Percentiles rank a stretch among this genome's conserved stretches.
phyloP scores from a whole-genome alignment of 208 protist genomes.

The Trypanosoma melophagium region DNA sequence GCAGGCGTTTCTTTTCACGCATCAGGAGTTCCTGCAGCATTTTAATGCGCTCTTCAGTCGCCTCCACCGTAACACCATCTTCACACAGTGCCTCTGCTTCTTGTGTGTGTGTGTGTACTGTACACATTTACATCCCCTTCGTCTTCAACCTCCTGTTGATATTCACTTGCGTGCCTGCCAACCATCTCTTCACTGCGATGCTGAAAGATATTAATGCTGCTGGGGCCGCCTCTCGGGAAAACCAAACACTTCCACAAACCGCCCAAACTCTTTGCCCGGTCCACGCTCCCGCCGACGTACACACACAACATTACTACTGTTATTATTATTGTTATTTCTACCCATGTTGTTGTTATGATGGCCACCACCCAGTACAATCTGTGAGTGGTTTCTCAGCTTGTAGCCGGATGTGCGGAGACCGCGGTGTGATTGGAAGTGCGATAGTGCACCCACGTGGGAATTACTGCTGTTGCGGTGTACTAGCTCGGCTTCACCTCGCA shows the following conservation, averaged over 20 bases:
- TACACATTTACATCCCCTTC: background rate
- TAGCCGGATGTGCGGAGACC: slow-evolving; percentile 18
- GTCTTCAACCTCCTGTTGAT: background rate
- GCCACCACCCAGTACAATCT: slow-evolving; percentile 25
- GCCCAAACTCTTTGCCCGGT: slow-evolving; percentile 39
- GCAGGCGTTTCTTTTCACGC: slow-evolving; percentile 9
- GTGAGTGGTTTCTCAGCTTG: slow-evolving; percentile 9
- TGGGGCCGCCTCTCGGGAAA: slow-evolving; percentile 32
- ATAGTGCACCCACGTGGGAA: slow-evolving; percentile 14
- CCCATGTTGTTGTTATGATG: background rate
- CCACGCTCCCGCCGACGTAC: slow-evolving; percentile 30
- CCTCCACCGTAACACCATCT: background rate
- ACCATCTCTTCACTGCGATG: background rate
- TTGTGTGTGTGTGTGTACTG: background rate
- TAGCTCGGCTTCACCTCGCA: background rate
- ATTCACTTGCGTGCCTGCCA: background rate
- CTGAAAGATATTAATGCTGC: slow-evolving; percentile 15
- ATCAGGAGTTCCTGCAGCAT: slow-evolving; percentile 6
- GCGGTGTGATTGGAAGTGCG: slow-evolving; percentile 18
- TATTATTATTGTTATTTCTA: background rate
- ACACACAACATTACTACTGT: background rate
- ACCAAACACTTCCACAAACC: slow-evolving; percentile 38
- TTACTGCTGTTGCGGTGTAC: background rate
- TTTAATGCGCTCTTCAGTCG: slow-evolving; percentile 4
- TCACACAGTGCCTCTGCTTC: background rate